Evolutionary conservation across 345 rosid genomes (phyloP), one percentile per base, ranked within the genome.

Genomic region (Psidium guajava): DNA sequence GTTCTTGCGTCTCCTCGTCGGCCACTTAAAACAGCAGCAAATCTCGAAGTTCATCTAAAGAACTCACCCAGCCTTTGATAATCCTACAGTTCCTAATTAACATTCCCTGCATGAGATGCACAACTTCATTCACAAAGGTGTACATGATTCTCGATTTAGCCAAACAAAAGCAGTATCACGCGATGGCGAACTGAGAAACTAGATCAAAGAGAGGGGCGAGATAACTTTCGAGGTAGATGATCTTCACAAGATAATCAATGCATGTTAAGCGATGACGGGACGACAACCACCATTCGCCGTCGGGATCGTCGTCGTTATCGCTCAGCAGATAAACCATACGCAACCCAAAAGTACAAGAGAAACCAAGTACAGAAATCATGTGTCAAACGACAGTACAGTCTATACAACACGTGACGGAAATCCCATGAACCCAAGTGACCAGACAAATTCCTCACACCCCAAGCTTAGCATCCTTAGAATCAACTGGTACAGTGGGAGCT

Each of bases 401-500:
- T 15, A 15, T 52, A 52, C 54, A 52, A 14, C 64, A 58, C 27
- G 73, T 6, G 44, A 64, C 28, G 44, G 36, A 18, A 25, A 11
- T 6, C 44, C 77, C 47, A 16, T 2, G 77, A 69, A 2, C 47
- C 22, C 7, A 59, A 5, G 42, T 8, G 11, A 28, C 28, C 28
- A 28, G 74, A 28, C 10, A 20, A 28, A 61, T 22, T 15, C 73
- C 86, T 86, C 81, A 87, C 74, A 87, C 81, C 83, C 84, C 87
- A 84, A 86, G 84, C 81, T 89, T 87, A 16, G 80, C 44, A 4
- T 86, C 91, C 20, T 52, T 47, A 40, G 91, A 86, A 86, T 75
- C 85, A 44, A 86, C 47, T 0, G 92, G 91, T 80, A 86, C 54
- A 11, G 54, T 6, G 5, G 89, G 86, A 83, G 92, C 85, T 20